phyloP scores from a whole-genome alignment of 192 early-diverging fungal species.

The Dissophora ornata region DNA sequence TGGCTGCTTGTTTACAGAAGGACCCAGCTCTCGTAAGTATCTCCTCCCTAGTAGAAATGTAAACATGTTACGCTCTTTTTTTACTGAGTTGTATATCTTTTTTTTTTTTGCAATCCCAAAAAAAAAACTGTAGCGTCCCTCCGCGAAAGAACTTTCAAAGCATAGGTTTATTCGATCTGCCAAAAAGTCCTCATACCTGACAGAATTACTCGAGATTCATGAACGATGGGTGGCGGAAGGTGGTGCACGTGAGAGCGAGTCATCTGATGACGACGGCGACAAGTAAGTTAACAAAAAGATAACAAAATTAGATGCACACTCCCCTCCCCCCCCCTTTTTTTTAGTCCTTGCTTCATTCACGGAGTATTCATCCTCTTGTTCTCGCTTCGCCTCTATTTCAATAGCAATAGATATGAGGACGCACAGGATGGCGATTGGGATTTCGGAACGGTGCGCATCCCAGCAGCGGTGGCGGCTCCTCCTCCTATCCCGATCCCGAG shows the following conservation, averaged over 20 bases:
- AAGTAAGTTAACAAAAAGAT: conserved; percentile 16
- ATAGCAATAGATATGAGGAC: conserved; percentile 34
- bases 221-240: conserved; percentile 79
- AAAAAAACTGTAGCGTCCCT: conserved; percentile 89
- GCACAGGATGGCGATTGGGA: conserved; percentile 44
- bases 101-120: too few species aligned
- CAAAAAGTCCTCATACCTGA: conserved; percentile 88
- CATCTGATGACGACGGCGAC: conserved; percentile 47
- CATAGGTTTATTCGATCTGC: conserved; percentile 91
- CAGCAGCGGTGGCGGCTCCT: not conserved
- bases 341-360: too few species aligned
- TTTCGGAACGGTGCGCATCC: conserved; percentile 49
- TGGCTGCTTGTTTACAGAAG: conserved; percentile 86
- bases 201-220: conserved; percentile 88
- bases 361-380: too few species aligned
- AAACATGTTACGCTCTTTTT: too few species aligned
- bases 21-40: conserved; percentile 78
- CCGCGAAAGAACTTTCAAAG: conserved; percentile 90
- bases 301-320: not conserved
- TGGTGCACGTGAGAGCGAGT: conserved; percentile 57
- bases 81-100: not conserved
- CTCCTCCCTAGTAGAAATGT: not conserved
- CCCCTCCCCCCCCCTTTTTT: not conserved
- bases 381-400: not conserved
- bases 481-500: conserved; percentile 1